Evolutionary conservation across 2,329 filamentous ascomycete species (phyloP).

Genomic region (Talaromyces piceae): DNA sequence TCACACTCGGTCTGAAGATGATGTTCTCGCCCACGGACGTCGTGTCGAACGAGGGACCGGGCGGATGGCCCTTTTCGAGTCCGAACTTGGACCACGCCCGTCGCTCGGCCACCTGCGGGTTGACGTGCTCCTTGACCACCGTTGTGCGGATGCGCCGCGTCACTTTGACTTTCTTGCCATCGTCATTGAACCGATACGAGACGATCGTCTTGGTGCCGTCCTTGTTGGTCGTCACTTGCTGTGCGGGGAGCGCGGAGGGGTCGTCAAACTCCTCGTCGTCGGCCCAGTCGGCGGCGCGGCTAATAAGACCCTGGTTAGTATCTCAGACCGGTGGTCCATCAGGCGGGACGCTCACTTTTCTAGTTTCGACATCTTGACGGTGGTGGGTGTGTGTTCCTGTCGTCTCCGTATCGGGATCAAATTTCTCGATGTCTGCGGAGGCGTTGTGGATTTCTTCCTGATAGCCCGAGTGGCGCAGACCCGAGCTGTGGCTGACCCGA

Average conservation of each 20-base stretch:
- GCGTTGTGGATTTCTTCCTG: conserved; percentile 37
- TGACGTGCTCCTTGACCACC: conserved; percentile 85
- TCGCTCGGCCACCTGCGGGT: conserved; percentile 92
- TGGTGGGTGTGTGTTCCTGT: conserved; percentile 15
- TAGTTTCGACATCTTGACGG: conserved; percentile 40
- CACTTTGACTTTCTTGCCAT: conserved; percentile 93
- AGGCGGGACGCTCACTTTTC: conserved; percentile 32
- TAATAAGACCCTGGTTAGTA: conserved; percentile 7
- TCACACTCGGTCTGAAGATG: conserved; percentile 83
- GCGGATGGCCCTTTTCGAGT: conserved; percentile 71
- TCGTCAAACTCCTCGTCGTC: conserved; percentile 83
- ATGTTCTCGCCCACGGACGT: conserved; percentile 97
- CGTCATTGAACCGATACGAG: conserved; percentile 82
- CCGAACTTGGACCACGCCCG: conserved; percentile 93
- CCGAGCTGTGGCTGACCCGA: conserved; percentile 23
- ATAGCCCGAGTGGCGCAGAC: conserved; percentile 23
- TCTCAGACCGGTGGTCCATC: neutral
- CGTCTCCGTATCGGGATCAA: conserved; percentile 20
- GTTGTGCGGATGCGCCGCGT: conserved; percentile 92
- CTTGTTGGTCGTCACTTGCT: conserved; percentile 91
- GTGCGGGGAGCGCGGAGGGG: conserved; percentile 74
- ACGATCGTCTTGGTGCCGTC: conserved; percentile 96
- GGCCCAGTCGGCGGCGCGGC: conserved; percentile 76
- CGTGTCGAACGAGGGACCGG: conserved; percentile 79
- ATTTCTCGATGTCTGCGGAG: conserved; percentile 35